Conservation (phyloP, 1,139 yeast species). For the Citeromyces hawaiiensis region DNA sequence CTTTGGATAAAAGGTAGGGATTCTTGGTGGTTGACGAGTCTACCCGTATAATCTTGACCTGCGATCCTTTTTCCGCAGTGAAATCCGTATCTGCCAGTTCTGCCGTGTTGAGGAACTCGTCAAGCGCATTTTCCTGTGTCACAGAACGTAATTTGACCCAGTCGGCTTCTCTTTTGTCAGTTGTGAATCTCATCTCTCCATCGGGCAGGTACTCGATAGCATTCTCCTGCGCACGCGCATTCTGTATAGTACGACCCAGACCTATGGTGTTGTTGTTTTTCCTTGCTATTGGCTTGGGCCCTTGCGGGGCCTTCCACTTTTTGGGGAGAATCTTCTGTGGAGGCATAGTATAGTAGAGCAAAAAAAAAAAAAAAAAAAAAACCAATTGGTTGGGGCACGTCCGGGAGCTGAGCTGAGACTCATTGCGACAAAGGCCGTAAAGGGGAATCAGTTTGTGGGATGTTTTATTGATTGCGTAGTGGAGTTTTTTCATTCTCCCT, state of each 20-base stretch:
- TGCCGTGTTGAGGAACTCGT: conserved; percentile 90
- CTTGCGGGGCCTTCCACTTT: conserved; percentile 67
- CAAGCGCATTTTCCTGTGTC: conserved; percentile 88
- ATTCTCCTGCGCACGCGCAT: conserved; percentile 59
- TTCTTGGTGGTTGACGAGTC: conserved; percentile 42
- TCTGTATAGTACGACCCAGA: conserved; percentile 72
- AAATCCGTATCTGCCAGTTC: conserved; percentile 94
- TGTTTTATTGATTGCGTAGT: too few relatives aligned
- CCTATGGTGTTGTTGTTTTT: conserved; percentile 79
- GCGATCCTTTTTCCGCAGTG: conserved; percentile 78
- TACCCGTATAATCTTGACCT: conserved; percentile 72
- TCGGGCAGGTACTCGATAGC: conserved; percentile 63
- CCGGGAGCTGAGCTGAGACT: too few relatives aligned
- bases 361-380: not conserved
- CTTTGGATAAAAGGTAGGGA: conserved; percentile 47
- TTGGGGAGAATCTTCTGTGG: conserved; percentile 29
- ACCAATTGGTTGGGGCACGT: not conserved
- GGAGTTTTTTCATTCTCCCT: too few relatives aligned
- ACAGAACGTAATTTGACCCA: conserved; percentile 90
- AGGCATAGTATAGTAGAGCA: conserved; percentile 18
- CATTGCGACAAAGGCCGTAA: too few relatives aligned
- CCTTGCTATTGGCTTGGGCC: conserved; percentile 80
- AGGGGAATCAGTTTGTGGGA: too few relatives aligned
- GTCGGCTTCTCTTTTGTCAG: conserved; percentile 70
- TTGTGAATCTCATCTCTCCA: conserved; percentile 75